A percentile compares a stretch with the other conserved stretches of the same genome.
phyloP scores from a whole-genome alignment of 164 flowering plant genomes.

The Tetracentron sinense region DNA sequence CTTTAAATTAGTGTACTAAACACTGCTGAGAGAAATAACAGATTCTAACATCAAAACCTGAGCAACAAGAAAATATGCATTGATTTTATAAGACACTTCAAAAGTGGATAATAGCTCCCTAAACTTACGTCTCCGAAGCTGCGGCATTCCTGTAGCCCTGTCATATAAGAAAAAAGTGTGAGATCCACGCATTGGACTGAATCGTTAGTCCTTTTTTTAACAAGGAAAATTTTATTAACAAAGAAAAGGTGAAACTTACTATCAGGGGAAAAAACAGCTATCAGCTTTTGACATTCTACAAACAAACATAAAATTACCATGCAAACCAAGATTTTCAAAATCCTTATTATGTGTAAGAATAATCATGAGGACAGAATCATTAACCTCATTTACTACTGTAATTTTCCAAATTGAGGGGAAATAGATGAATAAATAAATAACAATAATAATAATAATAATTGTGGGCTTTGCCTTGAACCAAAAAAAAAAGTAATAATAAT shows the following conservation, averaged over 20 bases:
- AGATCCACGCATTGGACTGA: not conserved
- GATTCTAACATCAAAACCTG: not conserved
- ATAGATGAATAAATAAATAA: not conserved
- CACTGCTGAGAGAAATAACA: too few relatives aligned
- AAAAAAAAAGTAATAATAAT: too few relatives aligned
- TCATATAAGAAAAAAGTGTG: slow-evolving; percentile 13
- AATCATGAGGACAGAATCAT: not conserved
- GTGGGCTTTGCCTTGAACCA: too few relatives aligned
- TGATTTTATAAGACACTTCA: not conserved
- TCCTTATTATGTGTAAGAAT: not conserved
- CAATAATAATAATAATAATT: not conserved
- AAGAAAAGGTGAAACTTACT: too few relatives aligned
- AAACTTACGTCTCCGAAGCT: slow-evolving; percentile 87
- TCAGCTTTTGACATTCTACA: not conserved
- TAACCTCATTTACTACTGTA: not conserved
- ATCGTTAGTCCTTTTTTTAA: not conserved
- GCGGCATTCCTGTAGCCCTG: slow-evolving; percentile 91
- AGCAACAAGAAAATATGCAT: not conserved
- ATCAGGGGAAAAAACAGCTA: not conserved
- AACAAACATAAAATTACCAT: not conserved
- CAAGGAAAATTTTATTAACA: too few relatives aligned
- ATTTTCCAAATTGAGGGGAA: not conserved
- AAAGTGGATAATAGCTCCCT: slow-evolving; percentile 1
- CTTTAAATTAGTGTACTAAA: too few relatives aligned
- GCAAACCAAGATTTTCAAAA: too few relatives aligned